Base-by-base conservation (phyloP, 108 stramenopile genomes). In the Schizochytrium sp. region DNA sequence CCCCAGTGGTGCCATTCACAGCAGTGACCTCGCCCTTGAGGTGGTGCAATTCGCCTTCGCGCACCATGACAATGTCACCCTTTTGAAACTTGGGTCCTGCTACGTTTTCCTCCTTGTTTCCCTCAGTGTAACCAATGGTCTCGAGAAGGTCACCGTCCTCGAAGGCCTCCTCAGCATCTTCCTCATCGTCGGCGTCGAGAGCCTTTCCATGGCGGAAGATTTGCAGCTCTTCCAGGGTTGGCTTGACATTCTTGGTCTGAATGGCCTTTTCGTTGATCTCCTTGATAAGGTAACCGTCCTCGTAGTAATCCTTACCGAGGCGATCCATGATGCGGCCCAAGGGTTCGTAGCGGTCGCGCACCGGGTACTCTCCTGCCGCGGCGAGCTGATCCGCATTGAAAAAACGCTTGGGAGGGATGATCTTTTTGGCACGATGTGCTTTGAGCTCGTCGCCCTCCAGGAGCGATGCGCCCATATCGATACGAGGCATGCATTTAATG, bases 221-320 rank as follows among this genome's bases (percentile, higher is more conserved):
- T 76, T 96, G 96, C 44, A 99, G 91, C 91, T 98, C 99, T 90
- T 98, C 97, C 60, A 98, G 89, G 21, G 95, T 98, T 2, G 99
- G 99, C 44, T 95, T 94, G 57, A 97, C 95, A 88, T 97, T 96
- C 58, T 95, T 95, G 51, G 93, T 90, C 87, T 94, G 95, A 91
- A 98, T 93, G 55, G 95, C 95, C 88, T 95, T 95, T 59, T 97
- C 96, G 28, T 96, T 96, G 25, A 98, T 95, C 92, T 97, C 97
- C 91, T 97, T 98, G 58, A 98, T 60, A 87, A 97, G 72, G 90
- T 97, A 99, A 55, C 99, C 98, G 91, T 98, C 97, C 71, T 94
- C 89, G 88, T 96, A 98, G 91, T 95, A 97, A 88, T 96, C 97
- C 34, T 94, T 88, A 89, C 96, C 95, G 28, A 90, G 71, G n/a